Evolutionary conservation across 805 yeast genomes (phyloP).

Genomic region (Schizosaccharomyces lindneri): DNA sequence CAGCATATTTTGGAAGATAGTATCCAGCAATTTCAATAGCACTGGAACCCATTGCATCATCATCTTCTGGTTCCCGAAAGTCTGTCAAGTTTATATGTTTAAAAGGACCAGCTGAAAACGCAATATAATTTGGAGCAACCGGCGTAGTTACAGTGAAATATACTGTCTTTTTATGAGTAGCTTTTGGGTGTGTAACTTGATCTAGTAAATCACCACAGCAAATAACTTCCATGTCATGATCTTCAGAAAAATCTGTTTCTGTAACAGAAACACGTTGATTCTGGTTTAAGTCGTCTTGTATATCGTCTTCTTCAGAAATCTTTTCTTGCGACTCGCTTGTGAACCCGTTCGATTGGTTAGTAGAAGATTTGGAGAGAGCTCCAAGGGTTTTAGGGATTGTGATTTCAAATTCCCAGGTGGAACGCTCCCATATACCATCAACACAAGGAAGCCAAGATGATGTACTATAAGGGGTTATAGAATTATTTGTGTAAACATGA

Average conservation of each 20-base stretch:
- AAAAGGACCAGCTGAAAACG: conserved; percentile 86
- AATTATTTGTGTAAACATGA: conserved; percentile 71
- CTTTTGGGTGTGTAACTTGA: conserved; percentile 46
- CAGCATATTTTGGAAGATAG: conserved; percentile 32
- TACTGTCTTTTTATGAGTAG: conserved; percentile 47
- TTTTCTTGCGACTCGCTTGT: too few species aligned
- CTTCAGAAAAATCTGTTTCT: conserved; percentile 17
- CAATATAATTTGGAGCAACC: conserved; percentile 78
- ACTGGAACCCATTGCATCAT: conserved; percentile 11
- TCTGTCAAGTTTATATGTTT: conserved; percentile 32
- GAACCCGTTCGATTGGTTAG: too few species aligned
- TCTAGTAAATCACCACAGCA: conserved; percentile 23
- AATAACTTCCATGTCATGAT: conserved; percentile 18
- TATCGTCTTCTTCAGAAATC: background rate
- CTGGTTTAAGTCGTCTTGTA: background rate
- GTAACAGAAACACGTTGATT: conserved; percentile 1
- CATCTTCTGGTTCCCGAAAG: conserved; percentile 15
- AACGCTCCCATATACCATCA: conserved; percentile 65
- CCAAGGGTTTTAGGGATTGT: conserved; percentile 40
- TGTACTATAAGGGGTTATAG: conserved; percentile 54
- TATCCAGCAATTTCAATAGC: conserved; percentile 26
- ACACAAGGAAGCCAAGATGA: conserved; percentile 97
- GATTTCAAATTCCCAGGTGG: conserved; percentile 81
- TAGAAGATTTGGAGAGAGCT: conserved; percentile 5
- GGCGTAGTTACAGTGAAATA: conserved; percentile 58